A percentile compares a stretch with the other conserved stretches of the same genome.
These are phyloP conservation scores for Pelargonium nanum DNA, from an alignment of 345 rosid genomes.

Conservation along the genomic window DNA sequence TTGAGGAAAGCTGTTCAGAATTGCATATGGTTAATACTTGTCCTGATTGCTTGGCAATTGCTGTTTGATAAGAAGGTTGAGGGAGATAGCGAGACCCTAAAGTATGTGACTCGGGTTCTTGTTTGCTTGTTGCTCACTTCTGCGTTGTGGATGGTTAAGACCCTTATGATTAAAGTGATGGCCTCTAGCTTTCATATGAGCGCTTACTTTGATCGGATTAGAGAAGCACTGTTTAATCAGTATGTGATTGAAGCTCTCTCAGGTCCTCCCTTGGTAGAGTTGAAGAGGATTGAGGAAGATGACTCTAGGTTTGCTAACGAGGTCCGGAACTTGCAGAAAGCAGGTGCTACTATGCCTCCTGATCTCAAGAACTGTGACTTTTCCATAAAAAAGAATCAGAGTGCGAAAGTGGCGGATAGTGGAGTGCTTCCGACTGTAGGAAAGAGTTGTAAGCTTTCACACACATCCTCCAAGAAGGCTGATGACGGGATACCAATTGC, in stretches of 20 bases:
- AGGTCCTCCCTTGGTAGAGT: constrained; percentile 56
- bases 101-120: constrained; percentile 40
- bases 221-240: constrained; percentile 57
- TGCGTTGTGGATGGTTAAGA: constrained; percentile 55
- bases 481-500: constrained; percentile 37
- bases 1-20: constrained; percentile 49
- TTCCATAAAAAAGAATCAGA: background rate
- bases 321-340: constrained; percentile 31
- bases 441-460: constrained; percentile 20
- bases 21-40: constrained; percentile 64
- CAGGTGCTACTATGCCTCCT: constrained; percentile 14
- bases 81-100: constrained; percentile 14
- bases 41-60: constrained; percentile 49
- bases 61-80: constrained; percentile 50
- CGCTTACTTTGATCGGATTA: constrained; percentile 65
- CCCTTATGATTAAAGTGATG: constrained; percentile 52
- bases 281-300: constrained; percentile 37
- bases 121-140: constrained; percentile 47
- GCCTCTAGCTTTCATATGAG: constrained; percentile 66
- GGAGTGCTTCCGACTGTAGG: constrained; percentile 12
- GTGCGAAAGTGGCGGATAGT: background rate
- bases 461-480: constrained; percentile 27
- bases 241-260: constrained; percentile 55
- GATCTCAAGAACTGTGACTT: constrained; percentile 3
- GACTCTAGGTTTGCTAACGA: constrained; percentile 31